Conservation (phyloP, 345 rosid species). For the Citrus sp. region DNA sequence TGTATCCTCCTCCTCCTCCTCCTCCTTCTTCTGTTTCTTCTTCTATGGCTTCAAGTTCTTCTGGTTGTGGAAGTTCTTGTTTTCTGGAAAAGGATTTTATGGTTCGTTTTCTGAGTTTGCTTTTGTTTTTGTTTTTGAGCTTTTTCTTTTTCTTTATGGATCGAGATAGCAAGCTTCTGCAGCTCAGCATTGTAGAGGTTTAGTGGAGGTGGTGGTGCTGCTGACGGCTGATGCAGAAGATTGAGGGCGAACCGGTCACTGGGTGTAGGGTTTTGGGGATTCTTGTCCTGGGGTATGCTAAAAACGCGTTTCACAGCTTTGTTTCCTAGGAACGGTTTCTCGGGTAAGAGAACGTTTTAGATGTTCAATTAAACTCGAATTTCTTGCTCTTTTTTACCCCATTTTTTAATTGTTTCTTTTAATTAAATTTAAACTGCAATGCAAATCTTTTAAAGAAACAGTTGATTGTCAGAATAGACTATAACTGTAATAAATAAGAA, state of each 20-base stretch:
- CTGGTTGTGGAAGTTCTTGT: slow-evolving; percentile 11
- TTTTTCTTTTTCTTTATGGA: slow-evolving; percentile 26
- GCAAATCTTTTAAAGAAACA: no score
- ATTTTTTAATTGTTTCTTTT: no score
- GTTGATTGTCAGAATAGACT: no score
- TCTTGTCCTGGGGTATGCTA: neutral
- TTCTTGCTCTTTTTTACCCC: no score
- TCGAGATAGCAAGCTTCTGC: slow-evolving; percentile 30
- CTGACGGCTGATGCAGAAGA: neutral
- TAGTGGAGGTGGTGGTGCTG: neutral
- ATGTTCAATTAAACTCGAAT: no score
- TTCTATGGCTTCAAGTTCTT: slow-evolving; percentile 26
- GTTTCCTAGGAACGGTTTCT: neutral
- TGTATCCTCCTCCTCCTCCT: slow-evolving; percentile 50
- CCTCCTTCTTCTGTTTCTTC: slow-evolving; percentile 33
- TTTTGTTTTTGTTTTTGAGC: neutral
- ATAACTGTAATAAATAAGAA: no score
- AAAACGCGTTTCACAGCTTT: neutral
- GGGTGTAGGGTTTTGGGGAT: neutral
- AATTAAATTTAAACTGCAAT: no score
- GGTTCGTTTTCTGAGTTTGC: slow-evolving; percentile 21
- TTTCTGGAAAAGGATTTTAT: slow-evolving; percentile 3
- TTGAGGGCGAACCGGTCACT: neutral
- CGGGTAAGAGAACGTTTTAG: neutral
- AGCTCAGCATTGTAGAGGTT: slow-evolving; percentile 33